Conservation (phyloP, 306 rosid genomes). For the Luffa acutangula region DNA sequence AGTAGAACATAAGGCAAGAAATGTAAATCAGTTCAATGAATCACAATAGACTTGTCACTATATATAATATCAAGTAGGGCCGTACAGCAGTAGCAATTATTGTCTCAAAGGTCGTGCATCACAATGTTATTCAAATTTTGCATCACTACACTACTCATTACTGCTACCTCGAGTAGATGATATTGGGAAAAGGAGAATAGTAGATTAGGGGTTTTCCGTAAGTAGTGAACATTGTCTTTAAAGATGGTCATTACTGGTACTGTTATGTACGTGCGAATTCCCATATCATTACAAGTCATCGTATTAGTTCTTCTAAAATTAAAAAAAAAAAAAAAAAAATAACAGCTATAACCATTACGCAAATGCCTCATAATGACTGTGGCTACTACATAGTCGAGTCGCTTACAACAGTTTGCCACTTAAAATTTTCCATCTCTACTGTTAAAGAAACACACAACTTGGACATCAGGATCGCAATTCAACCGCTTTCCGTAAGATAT, state of each 20-base stretch:
- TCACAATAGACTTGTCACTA: neutral
- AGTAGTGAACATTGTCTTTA: neutral
- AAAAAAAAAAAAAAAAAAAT: neutral
- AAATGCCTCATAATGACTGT: neutral
- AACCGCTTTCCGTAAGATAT: neutral
- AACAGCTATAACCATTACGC: neutral
- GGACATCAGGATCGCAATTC: neutral
- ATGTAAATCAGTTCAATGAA: neutral
- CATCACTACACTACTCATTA: neutral
- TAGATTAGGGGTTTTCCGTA: neutral
- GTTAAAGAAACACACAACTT: neutral
- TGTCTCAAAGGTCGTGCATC: neutral
- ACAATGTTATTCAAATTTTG: neutral
- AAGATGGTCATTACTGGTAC: neutral
- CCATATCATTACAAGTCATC: neutral
- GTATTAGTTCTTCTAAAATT: neutral
- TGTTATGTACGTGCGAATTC: neutral
- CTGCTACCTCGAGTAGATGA: neutral
- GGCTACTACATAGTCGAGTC: neutral
- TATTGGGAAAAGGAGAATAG: neutral
- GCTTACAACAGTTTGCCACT: neutral
- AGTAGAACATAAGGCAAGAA: neutral
- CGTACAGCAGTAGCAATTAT: neutral
- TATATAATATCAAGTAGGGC: neutral
- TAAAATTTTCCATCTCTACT: neutral